Percentiles rank a stretch among this genome's conserved stretches.
Conservation (phyloP, 352 stramenopile genomes). For the Plasmopara halstedii region DNA sequence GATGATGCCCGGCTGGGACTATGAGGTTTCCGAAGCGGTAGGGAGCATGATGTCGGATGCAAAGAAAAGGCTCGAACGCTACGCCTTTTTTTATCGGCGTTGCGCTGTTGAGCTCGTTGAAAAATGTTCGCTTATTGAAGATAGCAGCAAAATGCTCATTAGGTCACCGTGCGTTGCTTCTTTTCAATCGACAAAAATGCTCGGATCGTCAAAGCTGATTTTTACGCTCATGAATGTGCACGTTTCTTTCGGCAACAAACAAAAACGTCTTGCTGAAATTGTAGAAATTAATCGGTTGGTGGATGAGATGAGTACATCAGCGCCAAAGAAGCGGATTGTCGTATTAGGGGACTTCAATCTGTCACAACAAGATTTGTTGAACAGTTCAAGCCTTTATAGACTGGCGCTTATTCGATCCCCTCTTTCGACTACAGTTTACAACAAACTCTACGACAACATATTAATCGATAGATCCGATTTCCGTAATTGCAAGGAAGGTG, state of each 20-base stretch:
- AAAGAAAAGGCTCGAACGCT: constrained; percentile 34
- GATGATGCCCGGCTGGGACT: constrained; percentile 51
- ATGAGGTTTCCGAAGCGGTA: constrained; percentile 40
- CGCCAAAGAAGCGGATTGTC: constrained; percentile 20
- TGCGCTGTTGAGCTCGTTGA: constrained; percentile 18
- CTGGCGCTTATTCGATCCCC: constrained; percentile 43
- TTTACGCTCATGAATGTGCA: constrained; percentile 48
- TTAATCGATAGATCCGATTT: constrained; percentile 30
- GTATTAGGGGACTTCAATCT: constrained; percentile 68
- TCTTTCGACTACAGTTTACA: constrained; percentile 43
- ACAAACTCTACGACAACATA: constrained; percentile 65
- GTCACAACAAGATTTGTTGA: constrained; percentile 34
- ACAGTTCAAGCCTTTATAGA: constrained; percentile 11
- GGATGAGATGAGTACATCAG: constrained; percentile 7
- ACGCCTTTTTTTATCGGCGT: constrained; percentile 51
- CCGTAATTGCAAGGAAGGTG: not conserved
- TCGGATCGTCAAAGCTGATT: constrained; percentile 13
- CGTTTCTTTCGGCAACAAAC: constrained; percentile 32
- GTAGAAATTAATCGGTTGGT: constrained; percentile 27
- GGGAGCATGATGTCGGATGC: constrained; percentile 9
- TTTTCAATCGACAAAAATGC: constrained; percentile 21
- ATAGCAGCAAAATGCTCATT: constrained; percentile 13
- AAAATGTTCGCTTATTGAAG: constrained; percentile 17
- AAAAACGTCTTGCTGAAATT: constrained; percentile 24
- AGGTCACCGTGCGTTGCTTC: constrained; percentile 38